phyloP scores from a whole-genome alignment of 2,329 filamentous ascomycete genomes.

The Ascochyta clinopodiicola region DNA sequence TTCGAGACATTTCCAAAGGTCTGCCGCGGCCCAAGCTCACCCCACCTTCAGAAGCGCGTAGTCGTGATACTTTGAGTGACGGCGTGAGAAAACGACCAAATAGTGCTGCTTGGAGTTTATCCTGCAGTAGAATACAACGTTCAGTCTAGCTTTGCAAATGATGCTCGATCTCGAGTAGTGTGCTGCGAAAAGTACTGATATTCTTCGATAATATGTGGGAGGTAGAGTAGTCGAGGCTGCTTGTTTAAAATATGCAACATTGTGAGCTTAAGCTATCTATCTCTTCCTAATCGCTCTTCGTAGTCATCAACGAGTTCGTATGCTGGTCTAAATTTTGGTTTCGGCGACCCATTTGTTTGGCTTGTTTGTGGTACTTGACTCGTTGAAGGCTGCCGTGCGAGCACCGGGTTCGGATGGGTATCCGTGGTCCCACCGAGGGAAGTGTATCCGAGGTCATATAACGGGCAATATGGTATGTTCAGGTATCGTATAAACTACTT shows the following conservation, averaged over 20 bases:
- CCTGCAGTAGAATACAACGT: background rate
- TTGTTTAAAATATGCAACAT: background rate
- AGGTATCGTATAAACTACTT: constrained; percentile 78
- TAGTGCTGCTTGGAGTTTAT: background rate
- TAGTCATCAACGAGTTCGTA: constrained; percentile 51
- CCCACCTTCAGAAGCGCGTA: constrained; percentile 9
- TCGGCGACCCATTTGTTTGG: constrained; percentile 23
- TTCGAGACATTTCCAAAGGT: constrained; percentile 15
- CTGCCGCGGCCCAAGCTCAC: constrained; percentile 13
- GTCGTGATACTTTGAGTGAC: background rate
- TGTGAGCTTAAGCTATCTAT: constrained; percentile 20
- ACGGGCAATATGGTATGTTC: constrained; percentile 78
- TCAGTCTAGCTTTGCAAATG: background rate
- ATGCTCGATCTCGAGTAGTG: background rate
- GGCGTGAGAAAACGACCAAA: no score
- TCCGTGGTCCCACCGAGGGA: constrained; percentile 89
- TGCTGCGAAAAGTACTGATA: background rate
- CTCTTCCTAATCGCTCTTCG: constrained; percentile 49
- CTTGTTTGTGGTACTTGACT: constrained; percentile 22
- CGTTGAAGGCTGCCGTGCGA: constrained; percentile 37
- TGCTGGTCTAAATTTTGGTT: constrained; percentile 46
- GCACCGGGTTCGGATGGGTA: constrained; percentile 84
- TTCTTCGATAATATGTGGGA: background rate
- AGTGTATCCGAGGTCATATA: constrained; percentile 91
- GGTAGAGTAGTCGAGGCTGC: background rate